Conservation (phyloP, 805 yeast species). For the Kodamaea jinghongensis region DNA sequence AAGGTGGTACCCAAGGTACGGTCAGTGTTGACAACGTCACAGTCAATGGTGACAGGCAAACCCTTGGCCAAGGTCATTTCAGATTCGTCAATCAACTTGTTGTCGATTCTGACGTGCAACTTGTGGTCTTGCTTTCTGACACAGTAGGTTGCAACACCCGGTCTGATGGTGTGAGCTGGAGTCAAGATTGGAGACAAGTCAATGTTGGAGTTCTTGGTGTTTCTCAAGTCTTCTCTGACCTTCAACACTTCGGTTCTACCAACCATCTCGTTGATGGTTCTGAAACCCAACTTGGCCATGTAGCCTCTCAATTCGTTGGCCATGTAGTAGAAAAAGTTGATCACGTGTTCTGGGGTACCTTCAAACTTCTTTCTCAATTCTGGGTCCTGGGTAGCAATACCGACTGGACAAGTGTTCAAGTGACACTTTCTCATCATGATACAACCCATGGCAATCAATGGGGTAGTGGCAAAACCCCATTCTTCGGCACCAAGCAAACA, state of each 20-base stretch:
- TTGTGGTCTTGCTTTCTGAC: constrained; percentile 93
- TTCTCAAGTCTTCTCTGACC: constrained; percentile 81
- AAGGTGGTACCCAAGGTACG: constrained; percentile 94
- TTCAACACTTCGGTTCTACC: constrained; percentile 91
- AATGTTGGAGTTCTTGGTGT: constrained; percentile 85
- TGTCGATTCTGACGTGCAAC: constrained; percentile 88
- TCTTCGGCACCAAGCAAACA: constrained; percentile 97
- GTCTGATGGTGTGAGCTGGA: constrained; percentile 94
- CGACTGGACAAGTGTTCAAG: constrained; percentile 93
- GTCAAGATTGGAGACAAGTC: constrained; percentile 92
- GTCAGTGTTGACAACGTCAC: constrained; percentile 92
- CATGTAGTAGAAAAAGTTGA: constrained; percentile 93
- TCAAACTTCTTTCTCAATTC: constrained; percentile 84
- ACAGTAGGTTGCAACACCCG: constrained; percentile 93
- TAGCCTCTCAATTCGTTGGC: constrained; percentile 87
- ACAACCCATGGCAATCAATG: constrained; percentile 96
- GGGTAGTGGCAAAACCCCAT: constrained; percentile 97
- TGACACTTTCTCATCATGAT: constrained; percentile 96
- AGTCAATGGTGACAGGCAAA: constrained; percentile 91
- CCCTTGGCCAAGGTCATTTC: constrained; percentile 95
- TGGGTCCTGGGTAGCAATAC: constrained; percentile 98
- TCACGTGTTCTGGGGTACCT: constrained; percentile 98
- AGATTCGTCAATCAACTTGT: constrained; percentile 93
- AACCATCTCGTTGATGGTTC: constrained; percentile 96
- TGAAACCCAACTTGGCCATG: constrained; percentile 94